These are phyloP conservation scores for Fusarium sacchari DNA, from an alignment of 2,329 filamentous ascomycete genomes.

Conservation along the genomic window DNA sequence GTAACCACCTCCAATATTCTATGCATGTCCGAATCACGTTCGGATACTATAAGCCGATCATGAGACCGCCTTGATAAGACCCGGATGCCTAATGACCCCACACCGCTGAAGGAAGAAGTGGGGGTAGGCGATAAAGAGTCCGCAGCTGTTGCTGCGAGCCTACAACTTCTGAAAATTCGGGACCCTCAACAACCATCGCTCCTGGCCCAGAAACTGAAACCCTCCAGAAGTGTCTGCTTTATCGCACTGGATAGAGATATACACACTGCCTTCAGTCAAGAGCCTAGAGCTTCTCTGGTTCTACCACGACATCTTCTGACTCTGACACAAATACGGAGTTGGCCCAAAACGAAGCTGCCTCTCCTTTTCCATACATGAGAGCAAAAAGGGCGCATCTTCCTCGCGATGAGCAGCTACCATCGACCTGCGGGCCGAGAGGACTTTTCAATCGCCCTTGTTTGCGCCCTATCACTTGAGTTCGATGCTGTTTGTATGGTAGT, in stretches of 20 bases:
- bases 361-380: rapidly evolving
- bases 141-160: not conserved
- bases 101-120: not conserved
- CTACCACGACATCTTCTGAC: not conserved
- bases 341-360: rapidly evolving
- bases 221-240: rapidly evolving
- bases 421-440: not conserved
- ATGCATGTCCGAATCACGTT: not conserved
- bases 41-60: not conserved
- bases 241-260: too few relatives aligned
- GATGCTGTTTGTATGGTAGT: not conserved
- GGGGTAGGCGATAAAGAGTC: not conserved
- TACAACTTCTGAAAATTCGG: rapidly evolving
- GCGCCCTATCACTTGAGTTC: not conserved
- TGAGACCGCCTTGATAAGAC: rapidly evolving
- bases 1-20: too few relatives aligned
- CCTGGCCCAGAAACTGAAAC: too few relatives aligned
- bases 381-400: rapidly evolving
- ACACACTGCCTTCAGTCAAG: not conserved
- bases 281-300: too few relatives aligned
- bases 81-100: not conserved
- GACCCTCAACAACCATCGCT: rapidly evolving
- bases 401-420: not conserved
- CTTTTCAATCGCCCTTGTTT: not conserved
- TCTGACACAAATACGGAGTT: rapidly evolving